A percentile compares a stretch with the other conserved stretches of the same genome.
phyloP scores from a whole-genome alignment of 176 grass and related monocot genomes.

The Miscanthus lutarioriparius region DNA sequence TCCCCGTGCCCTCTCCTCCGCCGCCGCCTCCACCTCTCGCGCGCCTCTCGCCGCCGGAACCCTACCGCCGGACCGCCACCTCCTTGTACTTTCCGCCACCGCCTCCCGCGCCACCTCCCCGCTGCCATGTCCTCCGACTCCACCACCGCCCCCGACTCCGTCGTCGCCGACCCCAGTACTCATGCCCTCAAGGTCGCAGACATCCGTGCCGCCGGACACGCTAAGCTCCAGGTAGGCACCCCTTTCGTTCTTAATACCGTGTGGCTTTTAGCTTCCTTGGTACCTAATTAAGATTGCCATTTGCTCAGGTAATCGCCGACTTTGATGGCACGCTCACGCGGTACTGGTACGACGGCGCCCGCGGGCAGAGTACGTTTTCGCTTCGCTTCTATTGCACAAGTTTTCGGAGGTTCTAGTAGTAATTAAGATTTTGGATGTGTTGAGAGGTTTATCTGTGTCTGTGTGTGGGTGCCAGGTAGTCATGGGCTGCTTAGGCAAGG shows the following conservation, averaged over 20 bases:
- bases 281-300: background rate
- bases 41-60: constrained; percentile 34
- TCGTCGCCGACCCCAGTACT: constrained; percentile 29
- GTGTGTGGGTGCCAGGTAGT: constrained; percentile 52
- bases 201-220: constrained; percentile 44
- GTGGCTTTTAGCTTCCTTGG: background rate
- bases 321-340: constrained; percentile 91
- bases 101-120: background rate
- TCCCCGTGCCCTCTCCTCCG: constrained; percentile 36
- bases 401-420: background rate
- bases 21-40: constrained; percentile 23
- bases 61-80: background rate
- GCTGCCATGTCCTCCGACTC: constrained; percentile 21
- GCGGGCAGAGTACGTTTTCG: constrained; percentile 75
- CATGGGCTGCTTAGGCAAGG: constrained; percentile 87
- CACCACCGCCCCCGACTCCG: background rate
- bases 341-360: constrained; percentile 81
- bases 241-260: background rate
- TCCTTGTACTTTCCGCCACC: background rate
- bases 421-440: background rate
- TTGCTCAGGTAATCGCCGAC: constrained; percentile 78
- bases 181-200: constrained; percentile 46
- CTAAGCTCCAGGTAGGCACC: constrained; percentile 47
- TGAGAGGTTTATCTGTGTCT: constrained; percentile 9
- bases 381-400: background rate